Base-by-base conservation (phyloP, 176 grass and related monocot genomes). In the Thinopyrum elongatum region DNA sequence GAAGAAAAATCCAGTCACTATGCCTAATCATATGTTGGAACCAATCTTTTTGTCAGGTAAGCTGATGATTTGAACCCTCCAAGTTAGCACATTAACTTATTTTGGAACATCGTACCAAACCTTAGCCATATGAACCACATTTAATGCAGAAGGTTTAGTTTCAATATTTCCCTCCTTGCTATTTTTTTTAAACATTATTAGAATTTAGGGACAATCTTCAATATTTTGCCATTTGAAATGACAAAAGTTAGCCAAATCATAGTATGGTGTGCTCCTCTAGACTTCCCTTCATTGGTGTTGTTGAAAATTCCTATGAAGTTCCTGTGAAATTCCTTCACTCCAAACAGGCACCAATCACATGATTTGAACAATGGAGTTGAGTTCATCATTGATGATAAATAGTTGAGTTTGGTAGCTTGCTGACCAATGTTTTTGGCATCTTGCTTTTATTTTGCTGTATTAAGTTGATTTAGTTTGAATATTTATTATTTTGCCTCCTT, bases 161-260 rank as follows among this genome's bases (percentile, higher is more conserved):
- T 29, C 21, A 62, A 53, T 53, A 53, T 19, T 53, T 5, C 6
- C 49, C 49, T 53, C 49, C 16, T 53, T 53, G 2, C 49, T 53
- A 0, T 64, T 60, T 83, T 80, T 53, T 53, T 53, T 16, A 19
- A 53, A 19, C 49, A 53, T 28, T 58, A 35, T 22, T 72, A 35
- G 73, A 23, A 34, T 81, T 68, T 58, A 13, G 23, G n/a, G 33
- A 36, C 6, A 19, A 30, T 66, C 6, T 51, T 84, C n/a, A 80
- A 30, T 33, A 69, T 61, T 68, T 83, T 27, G 35, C 53, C 27
- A 88, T 47, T 86, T 94, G 90, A 88, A 87, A 89, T 92, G 95
- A 97, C 84, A 88, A 83, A 87, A 92, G 86, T 85, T 97, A 94
- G 86, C 90, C 86, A 94, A 97, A 92, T 89, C 90, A 78, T 86